Evolutionary conservation across 345 rosid species (phyloP).

Genomic region (Salix dunnii): DNA sequence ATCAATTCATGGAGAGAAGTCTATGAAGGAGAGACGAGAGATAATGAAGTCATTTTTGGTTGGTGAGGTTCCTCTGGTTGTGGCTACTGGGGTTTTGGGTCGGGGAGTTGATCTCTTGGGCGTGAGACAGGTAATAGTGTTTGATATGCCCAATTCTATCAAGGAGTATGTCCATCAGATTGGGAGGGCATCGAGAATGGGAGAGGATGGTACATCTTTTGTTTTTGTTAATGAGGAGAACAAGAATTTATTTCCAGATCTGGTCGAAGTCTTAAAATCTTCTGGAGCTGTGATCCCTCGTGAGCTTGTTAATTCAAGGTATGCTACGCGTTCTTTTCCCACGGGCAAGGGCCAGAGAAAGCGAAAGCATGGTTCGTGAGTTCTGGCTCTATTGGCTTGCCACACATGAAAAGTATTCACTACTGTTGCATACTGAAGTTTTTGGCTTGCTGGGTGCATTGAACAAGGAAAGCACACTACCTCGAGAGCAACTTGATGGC

Average conservation of each 20-base stretch:
- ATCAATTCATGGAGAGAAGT: conserved; percentile 86
- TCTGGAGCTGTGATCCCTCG: conserved; percentile 74
- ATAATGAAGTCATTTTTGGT: conserved; percentile 57
- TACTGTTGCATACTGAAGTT: not conserved
- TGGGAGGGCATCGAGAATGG: conserved; percentile 83
- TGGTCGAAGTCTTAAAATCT: conserved; percentile 51
- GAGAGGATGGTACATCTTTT: conserved; percentile 66
- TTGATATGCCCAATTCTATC: conserved; percentile 82
- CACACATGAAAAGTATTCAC: not conserved
- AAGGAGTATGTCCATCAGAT: conserved; percentile 80
- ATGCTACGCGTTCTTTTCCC: conserved; percentile 22
- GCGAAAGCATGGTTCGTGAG: conserved; percentile 43
- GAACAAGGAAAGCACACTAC: not conserved
- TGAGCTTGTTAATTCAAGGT: conserved; percentile 55
- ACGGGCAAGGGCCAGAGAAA: conserved; percentile 48
- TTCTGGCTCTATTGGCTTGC: not conserved
- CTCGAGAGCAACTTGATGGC: not conserved
- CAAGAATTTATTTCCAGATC: conserved; percentile 58
- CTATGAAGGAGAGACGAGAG: conserved; percentile 90
- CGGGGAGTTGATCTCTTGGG: conserved; percentile 78
- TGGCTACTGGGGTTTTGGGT: conserved; percentile 78
- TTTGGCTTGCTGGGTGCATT: not conserved
- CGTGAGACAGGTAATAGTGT: conserved; percentile 81
- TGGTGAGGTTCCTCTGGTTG: conserved; percentile 75
- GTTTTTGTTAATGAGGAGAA: conserved; percentile 67